A percentile compares a stretch with the other conserved stretches of the same genome.
These are phyloP conservation scores for Talaromyces sp. DNA, from an alignment of 2,329 filamentous ascomycete species.

Conservation along the genomic window DNA sequence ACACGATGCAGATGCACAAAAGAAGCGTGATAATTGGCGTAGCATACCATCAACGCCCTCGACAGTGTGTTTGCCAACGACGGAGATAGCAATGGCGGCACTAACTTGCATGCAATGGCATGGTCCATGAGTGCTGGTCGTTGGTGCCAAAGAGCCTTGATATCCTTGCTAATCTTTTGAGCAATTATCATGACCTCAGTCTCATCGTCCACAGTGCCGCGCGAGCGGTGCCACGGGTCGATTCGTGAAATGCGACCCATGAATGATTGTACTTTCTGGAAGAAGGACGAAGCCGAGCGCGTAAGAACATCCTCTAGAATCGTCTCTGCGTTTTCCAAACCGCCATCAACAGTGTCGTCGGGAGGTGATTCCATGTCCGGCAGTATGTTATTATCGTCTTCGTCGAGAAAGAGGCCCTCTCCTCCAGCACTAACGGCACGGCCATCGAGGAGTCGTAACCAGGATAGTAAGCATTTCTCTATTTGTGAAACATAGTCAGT, in stretches of 20 bases:
- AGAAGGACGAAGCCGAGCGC: conserved; percentile 58
- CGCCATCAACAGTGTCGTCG: conserved; percentile 30
- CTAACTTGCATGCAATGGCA: conserved; percentile 54
- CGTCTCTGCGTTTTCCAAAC: conserved; percentile 41
- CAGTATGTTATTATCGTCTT: conserved; percentile 44
- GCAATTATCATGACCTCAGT: conserved; percentile 59
- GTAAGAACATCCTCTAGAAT: conserved; percentile 56
- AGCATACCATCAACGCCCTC: conserved; percentile 55
- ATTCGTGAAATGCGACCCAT: conserved; percentile 59
- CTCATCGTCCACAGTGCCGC: conserved; percentile 59
- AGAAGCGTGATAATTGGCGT: conserved; percentile 58
- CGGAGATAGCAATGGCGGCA: conserved; percentile 49
- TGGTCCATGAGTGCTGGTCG: conserved; percentile 58
- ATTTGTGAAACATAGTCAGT: conserved; percentile 20
- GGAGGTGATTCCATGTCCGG: conserved; percentile 14
- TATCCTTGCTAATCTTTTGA: conserved; percentile 51
- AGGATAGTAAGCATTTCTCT: conserved; percentile 54
- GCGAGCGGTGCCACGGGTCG: conserved; percentile 56
- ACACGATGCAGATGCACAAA: conserved; percentile 59
- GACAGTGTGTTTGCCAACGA: conserved; percentile 54
- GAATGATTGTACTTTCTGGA: conserved; percentile 58
- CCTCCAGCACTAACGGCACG: conserved; percentile 58
- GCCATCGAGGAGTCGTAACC: conserved; percentile 57
- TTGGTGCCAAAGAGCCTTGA: conserved; percentile 52
- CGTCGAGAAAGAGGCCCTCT: conserved; percentile 54